Conservation (phyloP, 257 asterid genomes). For the Primulina tabacum region DNA sequence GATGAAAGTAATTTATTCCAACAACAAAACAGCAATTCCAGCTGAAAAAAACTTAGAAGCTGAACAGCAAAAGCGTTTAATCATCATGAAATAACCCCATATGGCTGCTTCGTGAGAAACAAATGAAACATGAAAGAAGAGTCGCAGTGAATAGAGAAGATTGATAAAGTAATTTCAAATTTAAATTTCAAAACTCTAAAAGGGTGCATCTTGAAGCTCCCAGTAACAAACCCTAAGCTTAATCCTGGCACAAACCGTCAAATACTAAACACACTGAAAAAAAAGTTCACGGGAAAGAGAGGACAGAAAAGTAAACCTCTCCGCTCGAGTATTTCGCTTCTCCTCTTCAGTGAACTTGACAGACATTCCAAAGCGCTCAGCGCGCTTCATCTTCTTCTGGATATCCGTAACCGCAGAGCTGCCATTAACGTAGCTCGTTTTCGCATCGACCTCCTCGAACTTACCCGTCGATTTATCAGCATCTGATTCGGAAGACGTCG, state of each 20-base stretch:
- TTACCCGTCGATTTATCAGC: conserved; percentile 39
- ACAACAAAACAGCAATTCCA: background rate
- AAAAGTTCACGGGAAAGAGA: background rate
- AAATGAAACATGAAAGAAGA: background rate
- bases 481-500: conserved; percentile 32
- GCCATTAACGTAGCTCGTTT: conserved; percentile 28
- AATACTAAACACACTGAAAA: background rate
- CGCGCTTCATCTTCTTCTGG: conserved; percentile 86
- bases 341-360: conserved; percentile 76
- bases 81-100: background rate
- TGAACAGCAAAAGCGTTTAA: background rate
- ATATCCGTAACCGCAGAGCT: conserved; percentile 46
- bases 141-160: background rate
- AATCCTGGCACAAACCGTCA: background rate
- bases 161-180: background rate
- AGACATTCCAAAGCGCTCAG: conserved; percentile 87
- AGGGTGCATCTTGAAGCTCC: background rate
- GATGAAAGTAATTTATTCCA: background rate
- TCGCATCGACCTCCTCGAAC: conserved; percentile 23
- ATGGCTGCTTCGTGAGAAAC: background rate
- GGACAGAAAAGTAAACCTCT: conserved; percentile 46
- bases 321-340: conserved; percentile 86
- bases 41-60: background rate
- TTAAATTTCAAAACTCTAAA: background rate
- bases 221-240: conserved; percentile 28